Percentiles rank a stretch among this genome's conserved stretches.
These are phyloP conservation scores for Komagataella kurtzmanii DNA, from an alignment of 805 yeast genomes.

Conservation along the genomic window DNA sequence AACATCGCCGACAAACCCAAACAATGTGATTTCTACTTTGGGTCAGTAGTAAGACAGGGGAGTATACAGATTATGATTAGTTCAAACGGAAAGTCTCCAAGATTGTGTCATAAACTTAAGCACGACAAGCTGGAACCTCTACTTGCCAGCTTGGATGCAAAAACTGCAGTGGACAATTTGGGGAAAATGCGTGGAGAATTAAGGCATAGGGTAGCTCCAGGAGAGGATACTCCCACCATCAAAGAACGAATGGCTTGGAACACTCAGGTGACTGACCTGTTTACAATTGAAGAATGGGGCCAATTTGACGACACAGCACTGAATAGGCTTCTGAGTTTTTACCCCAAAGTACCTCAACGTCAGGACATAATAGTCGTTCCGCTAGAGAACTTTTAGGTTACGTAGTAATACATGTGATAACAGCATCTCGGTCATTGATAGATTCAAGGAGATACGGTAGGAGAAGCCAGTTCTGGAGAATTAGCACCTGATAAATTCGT, in stretches of 20 bases:
- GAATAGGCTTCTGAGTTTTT: slow-evolving; percentile 28
- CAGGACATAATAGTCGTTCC: background rate
- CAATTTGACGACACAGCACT: slow-evolving; percentile 20
- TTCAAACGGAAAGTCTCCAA: slow-evolving; percentile 73
- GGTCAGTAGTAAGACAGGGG: slow-evolving; percentile 62
- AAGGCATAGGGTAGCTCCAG: slow-evolving; percentile 26
- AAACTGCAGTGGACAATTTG: slow-evolving; percentile 46
- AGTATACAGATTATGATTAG: slow-evolving; percentile 70
- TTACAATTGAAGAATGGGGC: slow-evolving; percentile 48
- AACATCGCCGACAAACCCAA: slow-evolving; percentile 79
- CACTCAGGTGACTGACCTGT: slow-evolving; percentile 46
- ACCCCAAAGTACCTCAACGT: slow-evolving; percentile 32
- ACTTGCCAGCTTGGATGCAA: slow-evolving; percentile 27
- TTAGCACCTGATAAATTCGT: background rate
- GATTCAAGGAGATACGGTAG: background rate
- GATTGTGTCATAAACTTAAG: slow-evolving; percentile 51
- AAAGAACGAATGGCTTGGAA: slow-evolving; percentile 64
- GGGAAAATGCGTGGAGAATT: slow-evolving; percentile 39
- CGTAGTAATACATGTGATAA: background rate
- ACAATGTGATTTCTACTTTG: slow-evolving; percentile 80
- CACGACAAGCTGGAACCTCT: slow-evolving; percentile 34
- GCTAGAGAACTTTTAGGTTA: background rate
- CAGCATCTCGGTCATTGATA: background rate
- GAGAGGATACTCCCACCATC: slow-evolving; percentile 29
- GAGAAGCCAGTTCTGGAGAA: background rate